Evolutionary conservation across 169 alveolate genomes (phyloP).

Genomic region (Cryptosporidium ryanae): DNA sequence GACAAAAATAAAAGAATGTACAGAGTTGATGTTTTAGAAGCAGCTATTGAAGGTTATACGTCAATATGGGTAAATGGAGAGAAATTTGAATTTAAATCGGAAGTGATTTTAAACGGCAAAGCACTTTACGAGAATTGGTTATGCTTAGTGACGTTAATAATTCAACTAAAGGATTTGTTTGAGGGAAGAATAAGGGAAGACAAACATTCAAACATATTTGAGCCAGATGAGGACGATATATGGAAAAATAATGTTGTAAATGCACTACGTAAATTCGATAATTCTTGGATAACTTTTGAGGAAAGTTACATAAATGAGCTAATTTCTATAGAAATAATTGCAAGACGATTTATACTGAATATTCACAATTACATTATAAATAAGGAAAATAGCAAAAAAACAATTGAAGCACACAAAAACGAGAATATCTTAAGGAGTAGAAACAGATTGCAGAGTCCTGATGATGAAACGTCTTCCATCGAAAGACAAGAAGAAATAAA

Average conservation of each 20-base stretch:
- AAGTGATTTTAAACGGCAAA: slow-evolving; percentile 40
- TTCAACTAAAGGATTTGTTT: slow-evolving; percentile 39
- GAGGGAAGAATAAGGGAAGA: slow-evolving; percentile 9
- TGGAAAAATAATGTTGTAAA: slow-evolving; percentile 33
- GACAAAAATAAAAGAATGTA: slow-evolving; percentile 27
- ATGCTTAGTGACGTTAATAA: slow-evolving; percentile 31
- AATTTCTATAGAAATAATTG: slow-evolving; percentile 48
- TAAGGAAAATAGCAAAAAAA: neutral
- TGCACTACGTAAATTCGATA: slow-evolving; percentile 30
- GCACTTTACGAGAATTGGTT: slow-evolving; percentile 39
- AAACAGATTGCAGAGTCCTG: too few relatives aligned
- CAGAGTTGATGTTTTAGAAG: slow-evolving; percentile 74
- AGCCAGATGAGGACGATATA: slow-evolving; percentile 9
- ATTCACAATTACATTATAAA: slow-evolving; percentile 16
- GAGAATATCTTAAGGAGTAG: neutral
- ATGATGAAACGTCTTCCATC: too few relatives aligned
- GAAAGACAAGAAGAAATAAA: neutral
- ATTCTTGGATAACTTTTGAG: slow-evolving; percentile 59
- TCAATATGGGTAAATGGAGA: slow-evolving; percentile 74
- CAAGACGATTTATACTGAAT: slow-evolving; percentile 54
- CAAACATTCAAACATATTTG: slow-evolving; percentile 18
- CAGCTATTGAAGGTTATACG: slow-evolving; percentile 66
- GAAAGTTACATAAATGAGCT: slow-evolving; percentile 29
- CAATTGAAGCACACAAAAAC: neutral
- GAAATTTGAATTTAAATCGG: slow-evolving; percentile 40